phyloP scores from a whole-genome alignment of 345 rosid genomes.

The Salix caprea region DNA sequence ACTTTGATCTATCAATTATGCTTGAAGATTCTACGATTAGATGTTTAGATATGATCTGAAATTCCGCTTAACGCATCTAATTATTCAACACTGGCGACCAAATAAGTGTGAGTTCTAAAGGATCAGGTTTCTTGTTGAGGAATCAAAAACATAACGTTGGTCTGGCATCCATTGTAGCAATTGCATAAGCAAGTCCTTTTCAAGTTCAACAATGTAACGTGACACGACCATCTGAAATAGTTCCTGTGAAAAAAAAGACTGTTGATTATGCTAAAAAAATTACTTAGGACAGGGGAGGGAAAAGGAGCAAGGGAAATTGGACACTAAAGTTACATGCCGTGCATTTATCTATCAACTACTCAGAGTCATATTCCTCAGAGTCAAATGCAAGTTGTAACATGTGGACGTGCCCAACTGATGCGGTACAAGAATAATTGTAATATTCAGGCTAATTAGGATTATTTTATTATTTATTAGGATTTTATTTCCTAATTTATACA shows the following conservation, averaged over 20 bases:
- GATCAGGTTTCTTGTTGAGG: too few relatives aligned
- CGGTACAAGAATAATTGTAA: too few relatives aligned
- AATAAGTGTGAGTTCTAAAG: too few relatives aligned
- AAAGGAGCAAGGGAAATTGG: background rate
- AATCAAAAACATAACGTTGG: too few relatives aligned
- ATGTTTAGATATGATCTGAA: too few relatives aligned
- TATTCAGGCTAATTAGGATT: too few relatives aligned
- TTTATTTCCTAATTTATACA: too few relatives aligned
- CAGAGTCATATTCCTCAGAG: background rate
- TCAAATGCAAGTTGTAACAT: background rate
- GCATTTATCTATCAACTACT: background rate
- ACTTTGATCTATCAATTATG: too few relatives aligned
- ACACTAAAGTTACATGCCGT: background rate
- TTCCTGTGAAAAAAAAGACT: constrained; percentile 36
- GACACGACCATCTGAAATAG: constrained; percentile 53
- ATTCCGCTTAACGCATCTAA: too few relatives aligned
- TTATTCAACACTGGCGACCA: too few relatives aligned
- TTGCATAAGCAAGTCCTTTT: constrained; percentile 72
- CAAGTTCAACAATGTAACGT: constrained; percentile 49
- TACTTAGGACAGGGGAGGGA: background rate
- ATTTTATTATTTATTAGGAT: too few relatives aligned
- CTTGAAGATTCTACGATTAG: too few relatives aligned
- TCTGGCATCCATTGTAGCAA: constrained; percentile 88
- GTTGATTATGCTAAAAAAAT: background rate
- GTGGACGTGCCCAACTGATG: background rate